Evolutionary conservation across 2,329 filamentous ascomycete genomes (phyloP).

Genomic region (Microthyrium microscopicum): DNA sequence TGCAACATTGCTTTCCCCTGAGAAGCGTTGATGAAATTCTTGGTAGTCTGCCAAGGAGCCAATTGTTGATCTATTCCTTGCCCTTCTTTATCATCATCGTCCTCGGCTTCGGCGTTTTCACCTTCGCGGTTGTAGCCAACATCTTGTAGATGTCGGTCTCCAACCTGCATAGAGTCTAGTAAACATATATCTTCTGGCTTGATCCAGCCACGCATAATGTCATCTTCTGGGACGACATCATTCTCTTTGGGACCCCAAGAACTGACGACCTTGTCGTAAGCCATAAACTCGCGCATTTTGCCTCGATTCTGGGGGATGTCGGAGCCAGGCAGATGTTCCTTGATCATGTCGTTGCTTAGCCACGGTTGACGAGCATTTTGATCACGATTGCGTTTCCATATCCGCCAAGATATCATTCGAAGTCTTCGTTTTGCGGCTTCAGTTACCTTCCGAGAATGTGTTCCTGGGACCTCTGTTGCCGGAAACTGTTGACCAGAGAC

Average conservation of each 20-base stretch:
- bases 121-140: constrained; percentile 70
- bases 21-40: constrained; percentile 88
- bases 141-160: constrained; percentile 77
- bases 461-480: constrained; percentile 78
- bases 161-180: constrained; percentile 92
- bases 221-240: constrained; percentile 55
- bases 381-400: constrained; percentile 61
- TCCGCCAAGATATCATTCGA: constrained; percentile 86
- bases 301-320: constrained; percentile 91
- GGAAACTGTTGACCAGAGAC: constrained; percentile 89
- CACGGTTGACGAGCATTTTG: constrained; percentile 59
- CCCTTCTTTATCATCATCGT: constrained; percentile 50
- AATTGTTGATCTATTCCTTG: constrained; percentile 75
- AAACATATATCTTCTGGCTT: constrained; percentile 91
- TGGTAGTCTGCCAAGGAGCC: constrained; percentile 90
- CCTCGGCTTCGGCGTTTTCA: constrained; percentile 30
- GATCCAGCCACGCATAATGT: constrained; percentile 69
- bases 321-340: constrained; percentile 70
- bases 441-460: constrained; percentile 86
- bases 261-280: constrained; percentile 74
- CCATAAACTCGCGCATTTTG: constrained; percentile 91
- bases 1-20: constrained; percentile 94
- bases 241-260: constrained; percentile 59
- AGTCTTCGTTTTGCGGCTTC: constrained; percentile 93
- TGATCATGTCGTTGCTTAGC: constrained; percentile 50